Evolutionary conservation across 306 rosid genomes (phyloP).

Genomic region (Quercus rubra): DNA sequence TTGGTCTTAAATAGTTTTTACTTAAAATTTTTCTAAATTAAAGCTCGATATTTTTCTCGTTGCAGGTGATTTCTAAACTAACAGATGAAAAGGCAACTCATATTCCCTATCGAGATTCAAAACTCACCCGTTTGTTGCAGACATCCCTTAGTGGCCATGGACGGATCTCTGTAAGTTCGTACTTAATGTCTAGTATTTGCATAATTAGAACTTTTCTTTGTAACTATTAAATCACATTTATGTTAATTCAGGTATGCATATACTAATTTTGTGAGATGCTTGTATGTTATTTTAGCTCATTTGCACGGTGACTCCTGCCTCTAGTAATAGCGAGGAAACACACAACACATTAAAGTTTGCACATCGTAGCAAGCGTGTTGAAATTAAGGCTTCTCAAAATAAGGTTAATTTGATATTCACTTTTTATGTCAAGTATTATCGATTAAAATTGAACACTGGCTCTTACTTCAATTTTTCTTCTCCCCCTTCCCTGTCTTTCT

Average conservation of each 20-base stretch:
- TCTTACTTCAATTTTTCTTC: slow-evolving; percentile 1
- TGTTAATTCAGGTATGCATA: background rate
- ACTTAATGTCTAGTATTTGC: slow-evolving; percentile 1
- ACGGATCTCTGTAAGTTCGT: slow-evolving; percentile 45
- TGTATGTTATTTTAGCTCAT: slow-evolving; percentile 39
- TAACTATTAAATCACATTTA: background rate
- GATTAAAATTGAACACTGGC: background rate
- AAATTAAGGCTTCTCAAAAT: slow-evolving; percentile 59
- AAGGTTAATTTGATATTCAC: slow-evolving; percentile 30
- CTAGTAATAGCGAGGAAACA: slow-evolving; percentile 57
- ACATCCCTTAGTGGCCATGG: slow-evolving; percentile 63
- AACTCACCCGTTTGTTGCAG: slow-evolving; percentile 62
- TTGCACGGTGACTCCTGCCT: slow-evolving; percentile 59
- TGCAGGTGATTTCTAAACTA: slow-evolving; percentile 58
- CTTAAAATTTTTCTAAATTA: background rate
- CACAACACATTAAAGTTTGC: slow-evolving; percentile 61
- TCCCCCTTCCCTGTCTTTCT: slow-evolving; percentile 15
- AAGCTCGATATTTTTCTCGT: background rate
- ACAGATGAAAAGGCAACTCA: slow-evolving; percentile 59
- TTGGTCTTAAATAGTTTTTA: background rate
- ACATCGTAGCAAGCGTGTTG: slow-evolving; percentile 57
- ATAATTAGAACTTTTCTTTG: background rate
- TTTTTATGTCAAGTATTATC: slow-evolving; percentile 3
- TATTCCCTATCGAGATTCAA: slow-evolving; percentile 59
- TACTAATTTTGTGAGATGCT: slow-evolving; percentile 6